Evolutionary conservation across 2,329 filamentous ascomycete genomes (phyloP).

Genomic region (Penicillium vulpinum): DNA sequence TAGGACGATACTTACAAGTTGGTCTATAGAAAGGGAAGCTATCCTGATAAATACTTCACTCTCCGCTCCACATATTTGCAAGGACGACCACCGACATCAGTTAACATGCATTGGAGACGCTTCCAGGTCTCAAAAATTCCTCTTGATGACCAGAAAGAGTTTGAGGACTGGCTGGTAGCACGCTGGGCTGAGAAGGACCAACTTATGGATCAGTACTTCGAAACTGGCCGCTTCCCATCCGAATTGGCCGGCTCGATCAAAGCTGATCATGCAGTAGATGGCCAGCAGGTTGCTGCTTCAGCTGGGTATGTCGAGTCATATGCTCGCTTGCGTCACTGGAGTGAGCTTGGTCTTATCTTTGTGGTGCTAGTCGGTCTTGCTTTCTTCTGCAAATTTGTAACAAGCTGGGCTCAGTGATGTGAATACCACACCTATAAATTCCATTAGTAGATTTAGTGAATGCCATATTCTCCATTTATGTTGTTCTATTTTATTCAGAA

Average conservation of each 20-base stretch:
- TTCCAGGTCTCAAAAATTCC: slow-evolving; percentile 81
- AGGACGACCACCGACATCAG: slow-evolving; percentile 85
- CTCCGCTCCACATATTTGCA: slow-evolving; percentile 84
- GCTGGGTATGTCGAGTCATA: slow-evolving; percentile 47
- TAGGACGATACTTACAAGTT: not conserved
- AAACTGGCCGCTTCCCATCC: slow-evolving; percentile 76
- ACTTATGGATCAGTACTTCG: slow-evolving; percentile 77
- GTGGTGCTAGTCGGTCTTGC: slow-evolving; percentile 39
- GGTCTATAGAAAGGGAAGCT: slow-evolving; percentile 65
- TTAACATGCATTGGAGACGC: slow-evolving; percentile 94
- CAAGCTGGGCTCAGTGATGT: slow-evolving; percentile 13
- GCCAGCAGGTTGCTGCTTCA: slow-evolving; percentile 34
- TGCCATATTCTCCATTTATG: not conserved
- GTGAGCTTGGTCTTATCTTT: slow-evolving; percentile 47
- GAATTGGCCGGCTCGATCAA: slow-evolving; percentile 57
- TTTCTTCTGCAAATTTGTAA: slow-evolving; percentile 33
- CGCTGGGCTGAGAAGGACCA: slow-evolving; percentile 92
- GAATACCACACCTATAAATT: not conserved
- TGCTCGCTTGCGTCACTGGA: slow-evolving; percentile 45
- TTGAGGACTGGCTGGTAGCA: slow-evolving; percentile 80
- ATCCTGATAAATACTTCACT: slow-evolving; percentile 88
- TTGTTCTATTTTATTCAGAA: not conserved
- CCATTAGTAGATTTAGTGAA: not conserved
- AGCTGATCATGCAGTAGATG: slow-evolving; percentile 40
- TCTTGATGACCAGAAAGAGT: slow-evolving; percentile 68